Conservation (phyloP, 306 rosid species). For the Argentina anserina region DNA sequence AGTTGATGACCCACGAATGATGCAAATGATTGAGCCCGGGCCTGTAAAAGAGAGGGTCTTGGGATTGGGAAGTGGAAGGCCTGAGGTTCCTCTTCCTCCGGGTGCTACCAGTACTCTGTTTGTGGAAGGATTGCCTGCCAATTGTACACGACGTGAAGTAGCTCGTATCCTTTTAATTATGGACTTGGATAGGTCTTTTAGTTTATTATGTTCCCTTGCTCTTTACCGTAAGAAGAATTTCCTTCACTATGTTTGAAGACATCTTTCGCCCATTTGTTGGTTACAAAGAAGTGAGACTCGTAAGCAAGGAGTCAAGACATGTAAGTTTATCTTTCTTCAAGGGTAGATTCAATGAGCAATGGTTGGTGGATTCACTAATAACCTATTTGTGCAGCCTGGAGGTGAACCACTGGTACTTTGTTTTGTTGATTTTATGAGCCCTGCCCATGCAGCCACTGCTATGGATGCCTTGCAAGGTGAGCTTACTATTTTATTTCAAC, state of each 20-base stretch:
- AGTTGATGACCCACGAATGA: constrained; percentile 57
- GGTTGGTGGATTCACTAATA: constrained; percentile 30
- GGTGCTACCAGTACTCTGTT: constrained; percentile 88
- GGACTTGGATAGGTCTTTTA: neutral
- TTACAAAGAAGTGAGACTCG: constrained; percentile 98
- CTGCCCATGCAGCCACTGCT: constrained; percentile 98
- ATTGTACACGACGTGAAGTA: constrained; percentile 87
- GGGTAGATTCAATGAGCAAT: constrained; percentile 12
- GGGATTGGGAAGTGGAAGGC: constrained; percentile 63
- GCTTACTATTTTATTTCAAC: constrained; percentile 18
- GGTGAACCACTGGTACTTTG: constrained; percentile 92
- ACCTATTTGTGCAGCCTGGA: constrained; percentile 71
- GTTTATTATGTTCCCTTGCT: constrained; percentile 8
- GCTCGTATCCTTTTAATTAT: constrained; percentile 82
- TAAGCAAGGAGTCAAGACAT: constrained; percentile 92
- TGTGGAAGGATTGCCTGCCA: constrained; percentile 94
- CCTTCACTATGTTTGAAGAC: constrained; percentile 57
- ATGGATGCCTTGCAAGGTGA: constrained; percentile 97
- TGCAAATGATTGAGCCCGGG: constrained; percentile 57
- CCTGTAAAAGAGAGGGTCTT: constrained; percentile 53
- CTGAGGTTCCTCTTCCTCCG: constrained; percentile 79
- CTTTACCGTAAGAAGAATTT: constrained; percentile 25
- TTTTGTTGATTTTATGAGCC: constrained; percentile 91
- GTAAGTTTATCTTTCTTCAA: constrained; percentile 48
- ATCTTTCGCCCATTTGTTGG: constrained; percentile 98